Conservation (phyloP, 2,329 filamentous ascomycete genomes). For the Calcarisporium arbuscula region DNA sequence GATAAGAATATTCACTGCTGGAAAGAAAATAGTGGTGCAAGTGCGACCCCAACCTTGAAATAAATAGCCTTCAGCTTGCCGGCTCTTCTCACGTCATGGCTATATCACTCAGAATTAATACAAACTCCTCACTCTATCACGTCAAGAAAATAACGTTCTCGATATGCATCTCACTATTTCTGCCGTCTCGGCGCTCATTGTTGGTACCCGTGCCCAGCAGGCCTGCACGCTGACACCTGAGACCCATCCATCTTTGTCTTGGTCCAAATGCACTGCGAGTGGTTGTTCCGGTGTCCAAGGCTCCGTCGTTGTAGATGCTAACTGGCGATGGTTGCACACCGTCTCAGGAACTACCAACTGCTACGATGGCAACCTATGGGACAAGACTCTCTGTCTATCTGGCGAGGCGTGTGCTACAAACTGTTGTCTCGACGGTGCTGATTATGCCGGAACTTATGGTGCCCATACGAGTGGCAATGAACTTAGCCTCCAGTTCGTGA, state of each 20-base stretch:
- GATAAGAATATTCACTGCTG: no score
- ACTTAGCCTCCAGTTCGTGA: conserved; percentile 52
- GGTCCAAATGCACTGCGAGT: conserved; percentile 44
- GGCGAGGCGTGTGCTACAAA: conserved; percentile 37
- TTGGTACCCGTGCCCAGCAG: conserved; percentile 36
- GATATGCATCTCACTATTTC: conserved; percentile 8
- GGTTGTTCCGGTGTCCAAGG: conserved; percentile 45
- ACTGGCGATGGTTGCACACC: conserved; percentile 56
- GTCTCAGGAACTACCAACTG: conserved; percentile 44
- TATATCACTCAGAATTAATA: no score
- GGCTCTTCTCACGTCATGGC: no score
- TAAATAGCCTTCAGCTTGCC: no score
- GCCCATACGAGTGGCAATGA: conserved; percentile 44
- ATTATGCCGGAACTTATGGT: conserved; percentile 46
- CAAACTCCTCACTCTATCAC: no score
- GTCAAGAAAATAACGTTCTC: no score
- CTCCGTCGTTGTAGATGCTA: conserved; percentile 50
- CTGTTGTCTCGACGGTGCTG: conserved; percentile 48
- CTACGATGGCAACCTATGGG: conserved; percentile 47
- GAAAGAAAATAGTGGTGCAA: no score
- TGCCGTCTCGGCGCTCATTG: conserved; percentile 15
- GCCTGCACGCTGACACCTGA: conserved; percentile 42
- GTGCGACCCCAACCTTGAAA: no score
- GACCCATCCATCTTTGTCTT: conserved; percentile 46
- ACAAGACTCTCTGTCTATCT: conserved; percentile 33